Percentiles rank a stretch among this genome's conserved stretches.
These are phyloP conservation scores for Chrysanthemum seticuspe DNA, from an alignment of 129 eudicot species.

Conservation along the genomic window DNA sequence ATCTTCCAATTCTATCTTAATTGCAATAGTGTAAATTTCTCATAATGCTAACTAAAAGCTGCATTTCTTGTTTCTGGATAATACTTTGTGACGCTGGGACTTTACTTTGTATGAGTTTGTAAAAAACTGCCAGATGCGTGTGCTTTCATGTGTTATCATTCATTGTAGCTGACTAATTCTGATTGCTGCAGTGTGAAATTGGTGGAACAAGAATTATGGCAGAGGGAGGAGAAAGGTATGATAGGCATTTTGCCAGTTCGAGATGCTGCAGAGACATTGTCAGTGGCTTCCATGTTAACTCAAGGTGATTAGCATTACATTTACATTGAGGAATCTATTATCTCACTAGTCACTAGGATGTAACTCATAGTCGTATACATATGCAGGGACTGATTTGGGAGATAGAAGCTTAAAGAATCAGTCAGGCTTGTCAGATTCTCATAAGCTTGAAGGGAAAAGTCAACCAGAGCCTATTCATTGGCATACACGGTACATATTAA, in stretches of 20 bases:
- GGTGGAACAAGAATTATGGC: conserved; percentile 99
- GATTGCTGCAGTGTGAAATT: conserved; percentile 65
- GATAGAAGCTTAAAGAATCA: conserved; percentile 56
- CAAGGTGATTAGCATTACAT: conserved; percentile 45
- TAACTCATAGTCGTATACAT: conserved; percentile 19
- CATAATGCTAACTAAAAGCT: no score
- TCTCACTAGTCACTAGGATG: neutral
- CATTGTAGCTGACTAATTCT: conserved; percentile 4
- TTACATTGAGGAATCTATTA: conserved; percentile 7
- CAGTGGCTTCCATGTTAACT: conserved; percentile 57
- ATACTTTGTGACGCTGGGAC: no score
- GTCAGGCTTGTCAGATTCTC: conserved; percentile 50
- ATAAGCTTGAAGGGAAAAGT: conserved; percentile 67
- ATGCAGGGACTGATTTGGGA: conserved; percentile 55
- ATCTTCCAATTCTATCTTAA: no score
- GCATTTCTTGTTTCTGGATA: no score
- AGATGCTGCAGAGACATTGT: conserved; percentile 67
- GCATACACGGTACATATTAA: conserved; percentile 73
- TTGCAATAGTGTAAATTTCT: no score
- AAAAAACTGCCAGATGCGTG: no score
- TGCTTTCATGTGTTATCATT: conserved; percentile 5
- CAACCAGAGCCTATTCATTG: conserved; percentile 87
- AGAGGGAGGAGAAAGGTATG: conserved; percentile 95
- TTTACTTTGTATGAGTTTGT: no score
- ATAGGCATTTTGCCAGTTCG: conserved; percentile 93